These are phyloP conservation scores for Russula sp. DNA, from an alignment of 768 basidiomycete genomes.

Conservation along the genomic window DNA sequence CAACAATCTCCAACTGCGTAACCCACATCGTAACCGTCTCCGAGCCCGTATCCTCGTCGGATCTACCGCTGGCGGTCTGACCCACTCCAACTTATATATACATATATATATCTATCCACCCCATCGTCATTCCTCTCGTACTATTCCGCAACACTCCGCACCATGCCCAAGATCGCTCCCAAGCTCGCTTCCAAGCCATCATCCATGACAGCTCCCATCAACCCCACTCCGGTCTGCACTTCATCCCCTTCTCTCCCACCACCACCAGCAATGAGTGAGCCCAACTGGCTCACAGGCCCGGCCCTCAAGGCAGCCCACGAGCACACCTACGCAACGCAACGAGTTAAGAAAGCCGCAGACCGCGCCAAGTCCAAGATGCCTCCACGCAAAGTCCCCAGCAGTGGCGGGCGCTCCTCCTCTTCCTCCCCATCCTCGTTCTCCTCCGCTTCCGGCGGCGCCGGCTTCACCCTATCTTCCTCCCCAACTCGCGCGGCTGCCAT, in stretches of 20 bases:
- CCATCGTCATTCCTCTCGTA: not conserved
- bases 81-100: not conserved
- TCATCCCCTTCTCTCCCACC: not conserved
- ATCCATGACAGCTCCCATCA: not conserved
- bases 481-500: not conserved
- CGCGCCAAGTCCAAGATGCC: slow-evolving; percentile 26
- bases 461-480: not conserved
- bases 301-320: slow-evolving; percentile 25
- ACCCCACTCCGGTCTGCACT: not conserved
- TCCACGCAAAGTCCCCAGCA: not conserved
- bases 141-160: not conserved
- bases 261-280: not conserved
- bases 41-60: slow-evolving; percentile 20
- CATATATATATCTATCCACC: not conserved
- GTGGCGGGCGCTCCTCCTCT: not conserved
- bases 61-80: slow-evolving; percentile 28
- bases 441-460: not conserved
- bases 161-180: slow-evolving; percentile 18
- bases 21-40: not conserved
- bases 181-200: slow-evolving; percentile 23
- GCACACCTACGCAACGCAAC: slow-evolving; percentile 24
- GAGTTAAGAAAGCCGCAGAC: slow-evolving; percentile 28
- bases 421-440: not conserved
- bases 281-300: slow-evolving; percentile 15
- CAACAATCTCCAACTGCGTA: not conserved